phyloP scores from a whole-genome alignment of 352 stramenopile genomes.

The Blastocystis sp. region DNA sequence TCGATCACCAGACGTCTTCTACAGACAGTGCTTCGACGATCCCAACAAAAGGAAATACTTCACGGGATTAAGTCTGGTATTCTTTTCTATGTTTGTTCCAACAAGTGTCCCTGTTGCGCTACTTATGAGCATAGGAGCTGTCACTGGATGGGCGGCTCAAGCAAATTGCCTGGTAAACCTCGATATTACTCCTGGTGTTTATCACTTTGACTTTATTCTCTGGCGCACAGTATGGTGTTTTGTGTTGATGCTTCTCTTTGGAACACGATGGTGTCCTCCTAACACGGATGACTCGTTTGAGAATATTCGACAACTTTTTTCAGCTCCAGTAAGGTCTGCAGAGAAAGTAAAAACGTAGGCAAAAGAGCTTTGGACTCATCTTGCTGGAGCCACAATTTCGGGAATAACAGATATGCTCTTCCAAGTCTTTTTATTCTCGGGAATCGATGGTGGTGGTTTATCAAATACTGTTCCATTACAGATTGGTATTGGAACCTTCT shows the following conservation, averaged over 20 bases:
- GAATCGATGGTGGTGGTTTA: neutral
- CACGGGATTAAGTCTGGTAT: neutral
- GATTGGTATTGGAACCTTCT: neutral
- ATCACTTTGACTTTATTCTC: conserved; percentile 45
- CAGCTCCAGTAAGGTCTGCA: neutral
- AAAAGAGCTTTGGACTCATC: neutral
- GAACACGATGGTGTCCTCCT: neutral
- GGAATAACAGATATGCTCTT: conserved; percentile 46
- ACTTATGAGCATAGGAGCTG: neutral
- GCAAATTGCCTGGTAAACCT: conserved; percentile 3
- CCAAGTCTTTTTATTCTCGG: conserved; percentile 16
- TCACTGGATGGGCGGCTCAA: conserved; percentile 3
- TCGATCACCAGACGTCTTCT: too few species aligned
- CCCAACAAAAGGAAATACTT: too few species aligned
- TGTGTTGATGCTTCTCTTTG: neutral
- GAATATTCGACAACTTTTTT: neutral
- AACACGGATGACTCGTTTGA: neutral
- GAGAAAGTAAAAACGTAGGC: neutral
- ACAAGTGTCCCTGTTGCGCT: neutral
- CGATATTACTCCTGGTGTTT: neutral
- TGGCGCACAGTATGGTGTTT: conserved; percentile 23
- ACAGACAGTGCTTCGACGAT: too few species aligned
- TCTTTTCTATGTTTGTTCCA: neutral
- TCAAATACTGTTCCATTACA: conserved; percentile 22
- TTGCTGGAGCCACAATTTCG: neutral